Conservation (phyloP, 345 rosid species). For the Physaria fendleri region DNA sequence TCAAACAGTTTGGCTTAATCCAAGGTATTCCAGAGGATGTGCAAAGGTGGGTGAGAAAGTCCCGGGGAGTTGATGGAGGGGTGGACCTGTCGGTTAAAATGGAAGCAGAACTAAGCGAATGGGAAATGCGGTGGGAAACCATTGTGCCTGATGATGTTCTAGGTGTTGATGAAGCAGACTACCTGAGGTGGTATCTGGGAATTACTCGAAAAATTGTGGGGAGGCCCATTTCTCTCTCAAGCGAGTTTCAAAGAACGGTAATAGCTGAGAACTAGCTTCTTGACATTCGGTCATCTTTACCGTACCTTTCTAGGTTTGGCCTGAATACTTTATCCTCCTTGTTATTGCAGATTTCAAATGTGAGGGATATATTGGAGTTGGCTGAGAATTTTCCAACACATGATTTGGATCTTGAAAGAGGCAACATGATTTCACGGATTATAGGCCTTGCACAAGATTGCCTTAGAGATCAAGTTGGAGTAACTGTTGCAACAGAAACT, state of each 20-base stretch:
- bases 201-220: slow-evolving; percentile 83
- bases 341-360: slow-evolving; percentile 58
- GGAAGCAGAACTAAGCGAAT: slow-evolving; percentile 86
- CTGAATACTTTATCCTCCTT: not conserved
- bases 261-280: slow-evolving; percentile 8
- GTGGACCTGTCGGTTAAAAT: slow-evolving; percentile 86
- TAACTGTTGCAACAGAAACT: slow-evolving; percentile 29
- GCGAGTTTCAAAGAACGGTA: slow-evolving; percentile 82
- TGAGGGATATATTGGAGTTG: slow-evolving; percentile 67
- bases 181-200: slow-evolving; percentile 71
- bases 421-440: slow-evolving; percentile 58
- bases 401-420: slow-evolving; percentile 66
- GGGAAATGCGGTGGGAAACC: slow-evolving; percentile 59
- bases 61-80: slow-evolving; percentile 97
- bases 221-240: slow-evolving; percentile 75
- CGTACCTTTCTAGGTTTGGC: not conserved
- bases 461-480: slow-evolving; percentile 66
- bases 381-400: slow-evolving; percentile 64
- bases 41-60: slow-evolving; percentile 84
- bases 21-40: slow-evolving; percentile 88
- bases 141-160: slow-evolving; percentile 61
- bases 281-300: not conserved
- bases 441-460: slow-evolving; percentile 76
- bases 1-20: slow-evolving; percentile 69
- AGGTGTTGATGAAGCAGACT: slow-evolving; percentile 59